Evolutionary conservation across 495 filamentous ascomycete species (phyloP), one percentile per base, ranked within the genome.

Genomic region (Chlorociboria aeruginascens): DNA sequence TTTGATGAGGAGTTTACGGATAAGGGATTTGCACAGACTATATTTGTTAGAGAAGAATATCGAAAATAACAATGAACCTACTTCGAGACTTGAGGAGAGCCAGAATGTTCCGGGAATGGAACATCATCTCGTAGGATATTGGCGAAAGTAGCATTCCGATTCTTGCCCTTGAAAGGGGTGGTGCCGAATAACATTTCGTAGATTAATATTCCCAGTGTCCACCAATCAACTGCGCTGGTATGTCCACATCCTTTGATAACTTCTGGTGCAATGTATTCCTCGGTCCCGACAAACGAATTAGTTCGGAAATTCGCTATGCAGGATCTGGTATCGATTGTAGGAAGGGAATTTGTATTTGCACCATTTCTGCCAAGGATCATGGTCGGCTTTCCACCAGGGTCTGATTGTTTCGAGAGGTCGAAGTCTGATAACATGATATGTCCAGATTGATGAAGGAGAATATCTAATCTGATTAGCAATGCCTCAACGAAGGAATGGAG

Each of bases 371-470:
- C 85, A 35, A 95, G 77, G 52, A 98, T 95, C 90, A 98, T 95
- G 10, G 88, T 95, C 14, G 92, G 92, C 57, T 87, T 86, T 66
- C 92, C 92, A 54, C 90, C 92, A 17, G 92, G 83, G 44, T 92
- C 93, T 7, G 92, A 98, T 63, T 98, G 92, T 60, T 98, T 98
- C 2, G 89, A 95, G 13, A 98, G 74, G 63, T 98, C 92, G 61
- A 98, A 98, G 66, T 98, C 92, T 36, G 93, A 97, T 63, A 98
- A 77, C 92, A 98, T 98, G 61, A 98, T 98, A 62, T 98, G 92
- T 32, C 92, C 92, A 12, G 89, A 96, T 64, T 98, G 92, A 62
- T 98, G 92, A 1, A 98, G 79, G 7, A 98, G 79, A 59, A 98
- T 98, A 57, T 98, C 90, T 96, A 51, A 10, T 32, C 9, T 6